Conservation (phyloP, 73 alveolate genomes). For the Tetrahymena malaccensis region DNA sequence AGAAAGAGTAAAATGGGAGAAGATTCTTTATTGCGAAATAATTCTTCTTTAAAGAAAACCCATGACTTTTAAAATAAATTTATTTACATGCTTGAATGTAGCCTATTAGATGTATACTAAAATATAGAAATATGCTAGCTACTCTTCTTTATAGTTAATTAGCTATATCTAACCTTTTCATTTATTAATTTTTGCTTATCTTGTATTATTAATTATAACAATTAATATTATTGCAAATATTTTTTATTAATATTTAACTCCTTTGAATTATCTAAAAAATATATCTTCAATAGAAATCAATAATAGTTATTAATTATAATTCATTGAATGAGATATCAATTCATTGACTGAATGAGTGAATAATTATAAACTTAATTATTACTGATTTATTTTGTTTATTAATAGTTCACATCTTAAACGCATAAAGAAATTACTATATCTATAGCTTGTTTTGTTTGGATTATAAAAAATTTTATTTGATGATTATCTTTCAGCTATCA, state of each 20-base stretch:
- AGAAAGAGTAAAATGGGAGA: neutral
- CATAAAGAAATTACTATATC: neutral
- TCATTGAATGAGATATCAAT: neutral
- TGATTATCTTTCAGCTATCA: neutral
- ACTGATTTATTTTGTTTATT: neutral
- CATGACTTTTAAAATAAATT: neutral
- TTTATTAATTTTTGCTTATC: neutral
- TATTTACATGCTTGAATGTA: neutral
- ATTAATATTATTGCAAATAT: neutral
- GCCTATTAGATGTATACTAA: neutral
- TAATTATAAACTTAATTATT: too few relatives aligned
- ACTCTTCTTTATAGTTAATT: neutral
- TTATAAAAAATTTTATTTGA: neutral
- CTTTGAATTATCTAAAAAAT: neutral
- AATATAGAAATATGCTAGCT: neutral
- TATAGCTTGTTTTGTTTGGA: too few relatives aligned
- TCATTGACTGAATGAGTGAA: neutral
- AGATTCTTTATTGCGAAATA: neutral
- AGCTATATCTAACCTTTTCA: neutral
- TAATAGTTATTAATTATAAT: neutral
- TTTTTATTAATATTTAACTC: neutral
- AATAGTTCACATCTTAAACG: neutral
- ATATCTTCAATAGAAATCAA: neutral
- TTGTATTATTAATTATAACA: neutral
- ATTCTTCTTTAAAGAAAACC: neutral